Evolutionary conservation across 2,329 filamentous ascomycete genomes (phyloP).

Genomic region (Xylariales sp.): DNA sequence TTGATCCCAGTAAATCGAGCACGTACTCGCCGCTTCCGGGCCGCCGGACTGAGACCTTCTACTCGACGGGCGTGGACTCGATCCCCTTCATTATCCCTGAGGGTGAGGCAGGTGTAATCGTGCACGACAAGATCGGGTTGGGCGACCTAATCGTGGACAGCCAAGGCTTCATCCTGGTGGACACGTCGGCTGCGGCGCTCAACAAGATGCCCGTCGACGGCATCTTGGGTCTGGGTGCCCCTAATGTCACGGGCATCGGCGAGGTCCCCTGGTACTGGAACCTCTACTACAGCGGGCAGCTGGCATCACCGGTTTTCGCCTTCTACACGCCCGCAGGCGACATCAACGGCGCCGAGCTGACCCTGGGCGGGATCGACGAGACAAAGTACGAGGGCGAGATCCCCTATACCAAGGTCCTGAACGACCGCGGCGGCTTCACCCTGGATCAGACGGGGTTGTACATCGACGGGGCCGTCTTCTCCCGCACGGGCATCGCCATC

Average conservation of each 20-base stretch:
- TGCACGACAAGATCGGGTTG: constrained; percentile 24
- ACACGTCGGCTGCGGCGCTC: constrained; percentile 21
- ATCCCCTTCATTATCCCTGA: constrained; percentile 17
- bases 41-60: constrained; percentile 11
- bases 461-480: constrained; percentile 15
- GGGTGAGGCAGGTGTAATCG: constrained; percentile 17
- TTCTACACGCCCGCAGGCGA: constrained; percentile 19
- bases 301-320: constrained; percentile 21
- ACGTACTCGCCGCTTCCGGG: constrained; percentile 21
- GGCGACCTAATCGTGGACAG: constrained; percentile 12
- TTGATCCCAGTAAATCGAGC: constrained; percentile 21
- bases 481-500: constrained; percentile 16
- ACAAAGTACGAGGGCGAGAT: constrained; percentile 23
- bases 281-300: constrained; percentile 18
- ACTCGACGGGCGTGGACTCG: constrained; percentile 23
- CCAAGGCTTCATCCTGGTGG: constrained; percentile 26
- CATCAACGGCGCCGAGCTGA: constrained; percentile 20
- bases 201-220: constrained; percentile 23
- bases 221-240: constrained; percentile 24
- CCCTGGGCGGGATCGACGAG: constrained; percentile 26
- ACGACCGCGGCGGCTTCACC: constrained; percentile 9
- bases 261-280: constrained; percentile 21
- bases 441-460: constrained; percentile 20
- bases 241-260: constrained; percentile 6
- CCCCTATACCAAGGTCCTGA: constrained; percentile 17